Conservation (phyloP, 2,329 filamentous ascomycete genomes). For the Ploettnerulaceae sp. region DNA sequence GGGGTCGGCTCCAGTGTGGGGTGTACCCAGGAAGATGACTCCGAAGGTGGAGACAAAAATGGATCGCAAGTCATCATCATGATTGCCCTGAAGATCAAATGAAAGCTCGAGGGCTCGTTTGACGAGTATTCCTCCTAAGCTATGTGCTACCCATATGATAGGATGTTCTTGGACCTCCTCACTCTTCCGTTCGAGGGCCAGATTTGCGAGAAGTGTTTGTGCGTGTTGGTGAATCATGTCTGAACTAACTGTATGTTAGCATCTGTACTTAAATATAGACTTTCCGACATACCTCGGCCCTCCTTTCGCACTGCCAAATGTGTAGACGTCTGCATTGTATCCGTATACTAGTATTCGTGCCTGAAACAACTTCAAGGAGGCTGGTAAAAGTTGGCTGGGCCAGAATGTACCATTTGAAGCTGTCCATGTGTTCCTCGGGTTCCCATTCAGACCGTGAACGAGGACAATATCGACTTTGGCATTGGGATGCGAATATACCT, state of each 20-base stretch:
- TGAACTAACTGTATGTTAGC: conserved; percentile 43
- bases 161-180: conserved; percentile 54
- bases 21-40: conserved; percentile 72
- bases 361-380: conserved; percentile 49
- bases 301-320: conserved; percentile 44
- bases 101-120: conserved; percentile 67
- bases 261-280: not conserved
- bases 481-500: conserved; percentile 54
- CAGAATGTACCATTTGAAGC: conserved; percentile 56
- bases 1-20: conserved; percentile 64
- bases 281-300: conserved; percentile 29
- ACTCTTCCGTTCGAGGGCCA: conserved; percentile 58
- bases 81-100: conserved; percentile 52
- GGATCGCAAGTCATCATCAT: conserved; percentile 60
- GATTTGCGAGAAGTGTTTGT: conserved; percentile 58
- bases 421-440: conserved; percentile 59
- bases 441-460: conserved; percentile 65
- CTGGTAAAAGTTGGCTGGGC: conserved; percentile 63
- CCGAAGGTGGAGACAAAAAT: conserved; percentile 72
- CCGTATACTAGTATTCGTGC: conserved; percentile 68
- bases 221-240: conserved; percentile 68
- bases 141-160: conserved; percentile 73
- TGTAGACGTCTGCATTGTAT: conserved; percentile 62
- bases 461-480: conserved; percentile 62
- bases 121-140: conserved; percentile 66